phyloP scores from a whole-genome alignment of 2,329 filamentous ascomycete species.

The Rhynchosporium secalis region DNA sequence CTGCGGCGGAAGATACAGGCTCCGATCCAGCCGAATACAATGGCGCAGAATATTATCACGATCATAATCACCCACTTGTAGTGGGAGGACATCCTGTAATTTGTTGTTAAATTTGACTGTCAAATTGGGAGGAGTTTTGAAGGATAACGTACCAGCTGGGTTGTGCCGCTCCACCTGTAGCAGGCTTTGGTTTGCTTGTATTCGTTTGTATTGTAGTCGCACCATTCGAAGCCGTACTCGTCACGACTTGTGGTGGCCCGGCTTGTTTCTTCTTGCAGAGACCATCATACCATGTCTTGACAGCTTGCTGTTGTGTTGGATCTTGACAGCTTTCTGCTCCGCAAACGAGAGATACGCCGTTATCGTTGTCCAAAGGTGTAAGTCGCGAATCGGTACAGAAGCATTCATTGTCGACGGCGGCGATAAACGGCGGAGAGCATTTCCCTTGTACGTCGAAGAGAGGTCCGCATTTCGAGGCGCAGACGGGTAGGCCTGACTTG shows the following conservation, averaged over 20 bases:
- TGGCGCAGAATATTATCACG: constrained; percentile 69
- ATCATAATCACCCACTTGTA: constrained; percentile 83
- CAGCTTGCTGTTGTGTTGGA: constrained; percentile 49
- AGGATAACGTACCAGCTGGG: constrained; percentile 22
- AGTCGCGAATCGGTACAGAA: constrained; percentile 70
- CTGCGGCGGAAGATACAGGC: constrained; percentile 72
- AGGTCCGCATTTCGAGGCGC: constrained; percentile 57
- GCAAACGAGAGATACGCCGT: constrained; percentile 64
- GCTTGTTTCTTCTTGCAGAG: constrained; percentile 57
- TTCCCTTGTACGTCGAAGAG: constrained; percentile 70
- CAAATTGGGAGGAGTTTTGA: neutral
- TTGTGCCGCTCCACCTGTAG: neutral
- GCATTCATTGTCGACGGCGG: constrained; percentile 62
- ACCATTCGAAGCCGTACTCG: constrained; percentile 27
- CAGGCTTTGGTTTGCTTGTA: constrained; percentile 8
- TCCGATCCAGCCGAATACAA: constrained; percentile 64
- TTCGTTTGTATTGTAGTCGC: constrained; percentile 11
- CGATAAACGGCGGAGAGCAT: constrained; percentile 62
- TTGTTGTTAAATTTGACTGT: constrained; percentile 11
- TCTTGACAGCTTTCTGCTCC: constrained; percentile 54
- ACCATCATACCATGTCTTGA: constrained; percentile 69
- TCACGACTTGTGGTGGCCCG: constrained; percentile 17
- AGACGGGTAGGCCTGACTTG: constrained; percentile 58
- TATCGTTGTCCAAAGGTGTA: constrained; percentile 52
- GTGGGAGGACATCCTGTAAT: constrained; percentile 63